phyloP scores from a whole-genome alignment of 1,284 basidiomycete species.

The Phlebopus sp. region DNA sequence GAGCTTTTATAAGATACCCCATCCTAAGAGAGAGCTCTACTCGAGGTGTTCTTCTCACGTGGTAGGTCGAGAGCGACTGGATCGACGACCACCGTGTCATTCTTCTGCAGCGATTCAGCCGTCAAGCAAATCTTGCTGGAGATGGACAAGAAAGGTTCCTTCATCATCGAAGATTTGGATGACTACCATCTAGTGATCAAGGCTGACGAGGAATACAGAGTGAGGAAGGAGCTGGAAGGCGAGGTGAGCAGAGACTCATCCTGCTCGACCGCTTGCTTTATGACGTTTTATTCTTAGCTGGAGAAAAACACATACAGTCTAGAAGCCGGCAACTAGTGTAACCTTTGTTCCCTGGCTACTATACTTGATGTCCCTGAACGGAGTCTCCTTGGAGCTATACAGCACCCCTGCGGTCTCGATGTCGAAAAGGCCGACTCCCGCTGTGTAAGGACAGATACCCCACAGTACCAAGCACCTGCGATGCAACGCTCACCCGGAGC shows the following conservation, averaged over 20 bases:
- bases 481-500: too few relatives aligned
- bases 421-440: too few relatives aligned
- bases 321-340: constrained; percentile 25
- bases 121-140: constrained; percentile 86
- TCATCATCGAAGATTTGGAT: constrained; percentile 87
- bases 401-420: too few relatives aligned
- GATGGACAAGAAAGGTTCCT: constrained; percentile 76
- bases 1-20: constrained; percentile 2
- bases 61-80: constrained; percentile 42
- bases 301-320: constrained; percentile 45
- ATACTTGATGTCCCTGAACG: too few relatives aligned
- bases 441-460: too few relatives aligned
- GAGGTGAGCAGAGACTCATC: constrained; percentile 55
- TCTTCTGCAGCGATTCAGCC: constrained; percentile 68
- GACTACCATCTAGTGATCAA: constrained; percentile 83
- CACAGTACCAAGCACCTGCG: too few relatives aligned
- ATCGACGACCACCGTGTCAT: background rate
- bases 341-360: background rate
- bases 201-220: constrained; percentile 74
- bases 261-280: constrained; percentile 5
- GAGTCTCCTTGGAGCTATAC: too few relatives aligned
- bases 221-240: constrained; percentile 68
- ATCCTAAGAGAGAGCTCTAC: constrained; percentile 4
- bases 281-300: constrained; percentile 12
- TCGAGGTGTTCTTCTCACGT: constrained; percentile 69